phyloP scores from a whole-genome alignment of 352 stramenopile genomes.

The Globisporangium okanoganense region DNA sequence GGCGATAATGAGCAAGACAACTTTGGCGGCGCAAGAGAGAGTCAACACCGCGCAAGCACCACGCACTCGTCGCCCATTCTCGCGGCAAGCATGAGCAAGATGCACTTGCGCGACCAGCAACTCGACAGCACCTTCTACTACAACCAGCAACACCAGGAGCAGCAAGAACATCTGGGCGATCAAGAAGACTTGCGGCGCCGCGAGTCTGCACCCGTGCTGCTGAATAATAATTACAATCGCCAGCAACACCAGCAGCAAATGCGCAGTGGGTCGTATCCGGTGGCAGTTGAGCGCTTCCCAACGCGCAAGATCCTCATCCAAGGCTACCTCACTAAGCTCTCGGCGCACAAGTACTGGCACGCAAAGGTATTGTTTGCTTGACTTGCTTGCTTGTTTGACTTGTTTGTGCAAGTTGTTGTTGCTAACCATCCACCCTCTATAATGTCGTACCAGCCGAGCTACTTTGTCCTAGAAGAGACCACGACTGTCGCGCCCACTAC shows the following conservation, averaged over 20 bases:
- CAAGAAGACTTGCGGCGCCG: background rate
- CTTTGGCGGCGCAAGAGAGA: background rate
- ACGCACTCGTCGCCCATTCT: constrained; percentile 9
- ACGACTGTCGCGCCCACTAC: background rate
- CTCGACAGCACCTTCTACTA: constrained; percentile 7
- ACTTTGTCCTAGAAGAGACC: constrained; percentile 54
- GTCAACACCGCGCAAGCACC: background rate
- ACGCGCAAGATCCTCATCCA: constrained; percentile 35
- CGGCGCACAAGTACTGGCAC: constrained; percentile 54
- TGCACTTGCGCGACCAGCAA: constrained; percentile 6
- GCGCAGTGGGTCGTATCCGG: constrained; percentile 3
- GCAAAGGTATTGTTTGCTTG: constrained; percentile 30
- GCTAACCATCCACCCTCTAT: background rate
- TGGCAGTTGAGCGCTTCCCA: background rate
- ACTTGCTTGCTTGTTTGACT: background rate
- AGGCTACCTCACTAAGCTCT: constrained; percentile 48
- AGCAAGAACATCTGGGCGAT: background rate
- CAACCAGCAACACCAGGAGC: background rate
- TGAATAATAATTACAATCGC: background rate
- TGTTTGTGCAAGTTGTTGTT: background rate
- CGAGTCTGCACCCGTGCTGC: constrained; percentile 2
- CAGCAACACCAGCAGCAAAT: background rate
- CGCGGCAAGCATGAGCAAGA: background rate
- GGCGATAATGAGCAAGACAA: background rate
- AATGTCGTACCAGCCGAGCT: constrained; percentile 21